Conservation (phyloP, 495 filamentous ascomycete genomes). For the Rhizodiscina lignyota region DNA sequence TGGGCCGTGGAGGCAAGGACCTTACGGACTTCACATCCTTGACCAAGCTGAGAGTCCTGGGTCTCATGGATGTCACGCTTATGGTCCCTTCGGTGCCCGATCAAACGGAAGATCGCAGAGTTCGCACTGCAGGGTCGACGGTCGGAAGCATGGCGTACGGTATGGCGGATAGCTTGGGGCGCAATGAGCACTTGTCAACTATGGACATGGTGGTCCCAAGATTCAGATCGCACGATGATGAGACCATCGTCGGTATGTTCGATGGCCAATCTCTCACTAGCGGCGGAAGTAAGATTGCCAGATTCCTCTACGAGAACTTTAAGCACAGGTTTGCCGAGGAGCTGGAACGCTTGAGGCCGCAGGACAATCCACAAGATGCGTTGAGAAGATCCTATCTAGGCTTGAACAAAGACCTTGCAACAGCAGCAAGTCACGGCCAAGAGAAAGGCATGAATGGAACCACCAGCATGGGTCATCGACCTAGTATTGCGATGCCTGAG, state of each 20-base stretch:
- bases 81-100: conserved; percentile 86
- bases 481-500: conserved; percentile 48
- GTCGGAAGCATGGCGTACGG: conserved; percentile 82
- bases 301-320: conserved; percentile 91
- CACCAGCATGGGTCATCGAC: conserved; percentile 42
- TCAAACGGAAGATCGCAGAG: conserved; percentile 84
- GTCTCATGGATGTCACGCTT: conserved; percentile 95
- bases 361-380: conserved; percentile 68
- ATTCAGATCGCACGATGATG: conserved; percentile 78
- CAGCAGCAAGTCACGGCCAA: conserved; percentile 62
- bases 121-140: conserved; percentile 84
- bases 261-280: conserved; percentile 75
- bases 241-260: conserved; percentile 85
- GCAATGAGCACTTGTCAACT: conserved; percentile 88
- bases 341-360: conserved; percentile 46
- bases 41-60: conserved; percentile 71
- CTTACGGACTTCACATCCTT: conserved; percentile 85
- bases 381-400: conserved; percentile 72
- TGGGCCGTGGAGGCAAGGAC: conserved; percentile 36
- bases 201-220: conserved; percentile 92
- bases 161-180: conserved; percentile 93
- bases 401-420: conserved; percentile 87
- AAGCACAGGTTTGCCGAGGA: conserved; percentile 68
- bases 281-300: conserved; percentile 86
- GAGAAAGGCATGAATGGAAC: conserved; percentile 42